Base-by-base conservation (phyloP, 257 asterid genomes). In the Rhazya stricta region DNA sequence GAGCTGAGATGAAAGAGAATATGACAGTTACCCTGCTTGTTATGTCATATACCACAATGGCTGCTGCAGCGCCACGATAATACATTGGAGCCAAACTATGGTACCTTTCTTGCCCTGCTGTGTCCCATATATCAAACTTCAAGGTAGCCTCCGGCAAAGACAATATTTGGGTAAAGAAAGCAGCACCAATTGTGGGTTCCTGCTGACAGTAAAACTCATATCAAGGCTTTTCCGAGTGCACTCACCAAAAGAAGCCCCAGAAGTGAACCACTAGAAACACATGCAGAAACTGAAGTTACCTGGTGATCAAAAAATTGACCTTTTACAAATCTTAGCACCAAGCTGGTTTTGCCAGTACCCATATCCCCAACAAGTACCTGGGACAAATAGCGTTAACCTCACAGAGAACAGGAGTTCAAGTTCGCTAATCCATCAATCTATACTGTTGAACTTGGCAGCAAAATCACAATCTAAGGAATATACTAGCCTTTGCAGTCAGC, bases 161-260 rank as follows among this genome's bases (percentile, higher is more conserved):
- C 75, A 80, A 25, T n/a, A 77, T 66, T 71, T 83, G 84, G 46
- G 84, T 70, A 39, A 83, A 83, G 76, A 80, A 83, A 21, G 86
- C 84, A 21, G 86, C 86, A 34, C 86, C 86, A 48, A 83, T 77
- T 4, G 84, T 80, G 50, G 86, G 61, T 77, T 83, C 84, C 86
- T 83, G 76, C 45, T 16, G 65, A 25, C 23, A 30, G 8, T 63
- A 61, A 7, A 30, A 61, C 67, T 30, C 34, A 32, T 16, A 32
- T 62, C 42, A 6, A 16, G 18, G 0, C 43, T 12, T 18, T 36
- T 6, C n/a, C 6, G 15, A n/a, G 0, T 15, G n/a, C 12, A 30
- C 12, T 21, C 54, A 65, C 36, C 37, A 18, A 9, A 67, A 9
- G 9, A n/a, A 39, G 18, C 9, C 11, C 37, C 3, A 2, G 9